phyloP scores from a whole-genome alignment of 495 filamentous ascomycete species.

The Neurospora sp. region DNA sequence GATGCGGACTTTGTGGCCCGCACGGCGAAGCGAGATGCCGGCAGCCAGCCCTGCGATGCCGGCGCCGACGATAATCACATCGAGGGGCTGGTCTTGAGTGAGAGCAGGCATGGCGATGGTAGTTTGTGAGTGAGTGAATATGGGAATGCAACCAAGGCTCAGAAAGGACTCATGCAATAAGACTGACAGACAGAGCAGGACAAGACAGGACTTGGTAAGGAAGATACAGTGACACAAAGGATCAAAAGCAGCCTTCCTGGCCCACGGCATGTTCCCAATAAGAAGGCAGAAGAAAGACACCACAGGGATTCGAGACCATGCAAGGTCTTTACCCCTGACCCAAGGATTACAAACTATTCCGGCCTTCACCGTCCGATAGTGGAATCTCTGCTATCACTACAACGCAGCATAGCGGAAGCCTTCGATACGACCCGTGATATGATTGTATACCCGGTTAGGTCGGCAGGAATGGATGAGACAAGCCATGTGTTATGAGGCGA shows the following conservation, averaged over 20 bases:
- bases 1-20: conserved; percentile 42
- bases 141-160: neutral
- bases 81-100: conserved; percentile 12
- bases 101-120: neutral
- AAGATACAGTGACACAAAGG: neutral
- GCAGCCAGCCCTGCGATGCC: conserved; percentile 44
- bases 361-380: neutral
- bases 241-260: neutral
- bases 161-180: neutral
- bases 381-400: neutral
- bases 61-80: conserved; percentile 41
- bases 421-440: neutral
- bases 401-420: neutral
- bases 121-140: neutral
- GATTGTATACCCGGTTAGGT: neutral
- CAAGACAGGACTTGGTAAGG: neutral
- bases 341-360: neutral
- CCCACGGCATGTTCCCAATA: neutral
- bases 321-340: neutral
- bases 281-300: neutral
- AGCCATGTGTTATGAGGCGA: neutral
- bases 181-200: neutral
- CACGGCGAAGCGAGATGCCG: conserved; percentile 37
- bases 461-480: neutral
- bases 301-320: neutral